These are phyloP conservation scores for Funneliformis geosporum DNA, from an alignment of 192 early-diverging fungal species.

Conservation along the genomic window DNA sequence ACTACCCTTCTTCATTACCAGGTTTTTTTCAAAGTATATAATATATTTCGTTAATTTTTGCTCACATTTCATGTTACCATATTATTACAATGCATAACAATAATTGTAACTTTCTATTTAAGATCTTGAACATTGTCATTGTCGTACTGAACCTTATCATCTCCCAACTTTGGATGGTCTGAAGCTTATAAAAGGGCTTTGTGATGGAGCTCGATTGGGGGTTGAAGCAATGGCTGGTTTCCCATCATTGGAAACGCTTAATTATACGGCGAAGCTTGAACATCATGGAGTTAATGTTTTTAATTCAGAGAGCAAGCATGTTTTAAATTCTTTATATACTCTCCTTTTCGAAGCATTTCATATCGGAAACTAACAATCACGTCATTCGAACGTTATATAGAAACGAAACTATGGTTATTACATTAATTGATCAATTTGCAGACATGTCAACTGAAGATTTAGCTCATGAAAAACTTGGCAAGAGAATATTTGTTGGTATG, in stretches of 20 bases:
- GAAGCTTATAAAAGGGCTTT: slow-evolving; percentile 60
- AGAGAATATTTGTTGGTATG: slow-evolving; percentile 62
- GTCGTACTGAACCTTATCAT: slow-evolving; percentile 55
- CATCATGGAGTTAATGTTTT: slow-evolving; percentile 87
- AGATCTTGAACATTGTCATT: slow-evolving; percentile 41
- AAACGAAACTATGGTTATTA: slow-evolving; percentile 74
- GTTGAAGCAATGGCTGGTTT: slow-evolving; percentile 77
- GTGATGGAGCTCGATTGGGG: slow-evolving; percentile 64
- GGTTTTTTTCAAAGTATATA: slow-evolving; percentile 65
- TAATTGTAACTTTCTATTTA: background rate
- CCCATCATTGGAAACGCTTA: slow-evolving; percentile 82
- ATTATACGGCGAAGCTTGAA: slow-evolving; percentile 65
- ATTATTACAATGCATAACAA: background rate
- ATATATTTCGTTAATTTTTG: slow-evolving; percentile 36
- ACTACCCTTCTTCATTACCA: slow-evolving; percentile 64
- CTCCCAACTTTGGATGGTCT: slow-evolving; percentile 64
- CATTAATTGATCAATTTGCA: slow-evolving; percentile 55
- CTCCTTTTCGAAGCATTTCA: slow-evolving; percentile 9
- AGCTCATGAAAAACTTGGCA: slow-evolving; percentile 57
- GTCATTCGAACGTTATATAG: slow-evolving; percentile 35
- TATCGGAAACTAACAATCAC: background rate
- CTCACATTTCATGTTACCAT: background rate
- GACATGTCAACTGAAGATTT: slow-evolving; percentile 55
- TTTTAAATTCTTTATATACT: background rate
- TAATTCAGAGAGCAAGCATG: slow-evolving; percentile 69